Evolutionary conservation across 805 yeast species (phyloP).

Genomic region (Suhomyces vadensis): DNA sequence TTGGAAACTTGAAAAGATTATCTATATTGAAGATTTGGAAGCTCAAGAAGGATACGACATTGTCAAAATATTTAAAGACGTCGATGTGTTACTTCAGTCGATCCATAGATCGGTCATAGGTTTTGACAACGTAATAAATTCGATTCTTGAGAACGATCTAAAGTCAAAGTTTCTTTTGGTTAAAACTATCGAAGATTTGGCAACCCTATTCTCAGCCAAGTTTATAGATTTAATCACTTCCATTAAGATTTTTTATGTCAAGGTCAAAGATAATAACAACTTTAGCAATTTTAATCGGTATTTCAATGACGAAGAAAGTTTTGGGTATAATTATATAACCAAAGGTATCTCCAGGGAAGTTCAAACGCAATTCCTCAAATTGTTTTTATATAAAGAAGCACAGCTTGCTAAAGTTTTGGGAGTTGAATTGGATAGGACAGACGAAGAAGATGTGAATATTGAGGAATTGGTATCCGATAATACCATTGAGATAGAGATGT

Average conservation of each 20-base stretch:
- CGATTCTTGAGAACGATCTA: constrained; percentile 3
- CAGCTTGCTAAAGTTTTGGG: constrained; percentile 38
- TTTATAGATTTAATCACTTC: constrained; percentile 35
- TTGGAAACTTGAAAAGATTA: constrained; percentile 38
- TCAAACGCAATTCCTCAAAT: constrained; percentile 35
- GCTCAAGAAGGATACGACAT: constrained; percentile 26
- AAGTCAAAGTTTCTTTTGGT: constrained; percentile 12
- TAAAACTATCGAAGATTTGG: constrained; percentile 24
- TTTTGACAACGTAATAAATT: constrained; percentile 23
- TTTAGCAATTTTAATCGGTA: constrained; percentile 34
- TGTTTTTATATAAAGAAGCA: constrained; percentile 53
- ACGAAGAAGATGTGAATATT: constrained; percentile 50
- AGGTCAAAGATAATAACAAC: constrained; percentile 21
- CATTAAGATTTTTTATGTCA: constrained; percentile 34
- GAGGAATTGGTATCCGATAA: constrained; percentile 21
- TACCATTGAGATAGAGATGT: constrained; percentile 12
- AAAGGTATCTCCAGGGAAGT: constrained; percentile 28
- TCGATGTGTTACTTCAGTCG: constrained; percentile 16
- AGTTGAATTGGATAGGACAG: constrained; percentile 50
- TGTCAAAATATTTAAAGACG: constrained; percentile 22
- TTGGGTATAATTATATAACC: constrained; percentile 19
- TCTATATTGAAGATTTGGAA: constrained; percentile 21
- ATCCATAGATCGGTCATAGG: constrained; percentile 16
- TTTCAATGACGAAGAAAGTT: constrained; percentile 21
- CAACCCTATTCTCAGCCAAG: constrained; percentile 24